phyloP scores from a whole-genome alignment of 805 yeast species.

The Yamadazyma scolyti region DNA sequence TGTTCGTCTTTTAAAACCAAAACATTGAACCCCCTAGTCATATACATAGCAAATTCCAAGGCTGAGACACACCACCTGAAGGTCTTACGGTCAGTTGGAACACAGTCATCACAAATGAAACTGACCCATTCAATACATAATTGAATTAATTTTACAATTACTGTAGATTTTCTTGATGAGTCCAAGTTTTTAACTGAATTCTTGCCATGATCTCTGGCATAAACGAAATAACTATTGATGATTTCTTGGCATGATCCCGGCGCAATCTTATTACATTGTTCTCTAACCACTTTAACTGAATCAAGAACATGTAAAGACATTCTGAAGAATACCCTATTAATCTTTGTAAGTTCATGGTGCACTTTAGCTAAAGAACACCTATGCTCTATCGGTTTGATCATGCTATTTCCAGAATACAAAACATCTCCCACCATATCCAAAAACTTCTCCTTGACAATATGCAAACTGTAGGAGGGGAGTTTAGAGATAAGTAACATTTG shows the following conservation, averaged over 20 bases:
- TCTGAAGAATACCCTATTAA: conserved; percentile 63
- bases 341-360: conserved; percentile 65
- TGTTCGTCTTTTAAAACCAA: conserved; percentile 74
- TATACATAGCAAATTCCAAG: conserved; percentile 91
- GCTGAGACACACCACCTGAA: conserved; percentile 97
- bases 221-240: conserved; percentile 68
- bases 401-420: conserved; percentile 35
- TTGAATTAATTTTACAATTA: conserved; percentile 68
- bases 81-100: conserved; percentile 85
- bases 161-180: conserved; percentile 58
- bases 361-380: conserved; percentile 71
- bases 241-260: conserved; percentile 69
- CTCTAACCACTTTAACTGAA: conserved; percentile 49
- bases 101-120: conserved; percentile 91
- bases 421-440: conserved; percentile 54
- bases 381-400: conserved; percentile 47
- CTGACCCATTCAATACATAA: conserved; percentile 88
- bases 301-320: conserved; percentile 64
- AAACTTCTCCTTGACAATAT: conserved; percentile 53
- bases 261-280: conserved; percentile 50
- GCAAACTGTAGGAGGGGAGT: conserved; percentile 58
- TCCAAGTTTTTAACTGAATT: conserved; percentile 65
- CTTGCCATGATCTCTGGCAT: conserved; percentile 78
- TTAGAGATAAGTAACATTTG: conserved; percentile 64
- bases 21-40: conserved; percentile 87